phyloP scores from a whole-genome alignment of 805 yeast genomes.

The Schizosaccharomyces octosporus region DNA sequence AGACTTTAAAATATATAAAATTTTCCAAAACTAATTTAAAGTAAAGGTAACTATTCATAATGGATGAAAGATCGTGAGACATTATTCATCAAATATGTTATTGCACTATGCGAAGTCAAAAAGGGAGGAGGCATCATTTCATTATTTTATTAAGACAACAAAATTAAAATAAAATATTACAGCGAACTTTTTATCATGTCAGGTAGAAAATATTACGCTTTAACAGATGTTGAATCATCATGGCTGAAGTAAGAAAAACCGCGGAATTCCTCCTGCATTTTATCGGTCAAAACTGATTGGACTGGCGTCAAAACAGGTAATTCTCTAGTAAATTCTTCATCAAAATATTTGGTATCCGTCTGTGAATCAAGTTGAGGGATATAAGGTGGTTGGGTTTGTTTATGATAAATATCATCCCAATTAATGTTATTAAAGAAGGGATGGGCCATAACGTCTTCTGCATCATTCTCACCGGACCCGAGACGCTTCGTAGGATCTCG shows the following conservation, averaged over 20 bases:
- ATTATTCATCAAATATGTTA: too few species aligned
- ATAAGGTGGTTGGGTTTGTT: slow-evolving; percentile 66
- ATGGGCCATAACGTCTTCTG: slow-evolving; percentile 82
- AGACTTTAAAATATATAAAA: too few species aligned
- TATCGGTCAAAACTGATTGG: slow-evolving; percentile 58
- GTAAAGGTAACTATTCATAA: too few species aligned
- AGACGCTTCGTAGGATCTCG: slow-evolving; percentile 68
- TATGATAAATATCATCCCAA: slow-evolving; percentile 59
- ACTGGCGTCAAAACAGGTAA: slow-evolving; percentile 89
- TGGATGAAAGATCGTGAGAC: too few species aligned
- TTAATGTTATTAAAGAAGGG: slow-evolving; percentile 76
- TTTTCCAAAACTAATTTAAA: too few species aligned
- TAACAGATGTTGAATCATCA: not conserved
- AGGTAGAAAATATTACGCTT: not conserved
- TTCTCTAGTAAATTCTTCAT: slow-evolving; percentile 70
- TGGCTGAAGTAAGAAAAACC: slow-evolving; percentile 76
- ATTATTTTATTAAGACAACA: too few species aligned
- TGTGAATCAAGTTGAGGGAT: slow-evolving; percentile 69
- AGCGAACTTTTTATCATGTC: not conserved
- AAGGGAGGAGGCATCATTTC: too few species aligned
- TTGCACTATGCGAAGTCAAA: too few species aligned
- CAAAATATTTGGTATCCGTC: slow-evolving; percentile 80
- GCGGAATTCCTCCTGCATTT: slow-evolving; percentile 87
- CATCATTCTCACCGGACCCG: slow-evolving; percentile 75
- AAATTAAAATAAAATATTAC: not conserved